Evolutionary conservation across 768 basidiomycete genomes (phyloP).

Genomic region (Suillus americanus): DNA sequence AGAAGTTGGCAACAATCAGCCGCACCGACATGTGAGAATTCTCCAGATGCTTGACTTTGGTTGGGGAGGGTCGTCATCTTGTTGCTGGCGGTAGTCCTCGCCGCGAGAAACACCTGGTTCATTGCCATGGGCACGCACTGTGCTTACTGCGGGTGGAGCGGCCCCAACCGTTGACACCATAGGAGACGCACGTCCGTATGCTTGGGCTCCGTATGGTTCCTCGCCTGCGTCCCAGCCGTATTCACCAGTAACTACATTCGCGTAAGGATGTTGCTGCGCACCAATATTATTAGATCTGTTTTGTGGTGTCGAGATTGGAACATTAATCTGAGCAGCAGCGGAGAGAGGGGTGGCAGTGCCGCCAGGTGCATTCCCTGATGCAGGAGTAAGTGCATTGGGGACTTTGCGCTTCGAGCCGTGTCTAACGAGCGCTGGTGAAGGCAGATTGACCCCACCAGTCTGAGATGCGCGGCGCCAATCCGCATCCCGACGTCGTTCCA

Average conservation of each 20-base stretch:
- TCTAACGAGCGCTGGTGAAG: conserved; percentile 78
- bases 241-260: conserved; percentile 58
- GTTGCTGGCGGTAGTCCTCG: conserved; percentile 55
- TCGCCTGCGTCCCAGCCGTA: conserved; percentile 47
- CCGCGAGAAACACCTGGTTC: conserved; percentile 66
- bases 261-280: conserved; percentile 66
- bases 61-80: conserved; percentile 48
- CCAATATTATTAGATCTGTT: conserved; percentile 43
- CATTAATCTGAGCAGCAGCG: conserved; percentile 70
- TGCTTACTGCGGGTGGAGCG: conserved; percentile 71
- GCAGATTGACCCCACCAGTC: conserved; percentile 52
- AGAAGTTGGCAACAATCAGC: conserved; percentile 33
- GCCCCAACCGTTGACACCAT: conserved; percentile 74
- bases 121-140: conserved; percentile 68
- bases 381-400: conserved; percentile 59
- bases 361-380: conserved; percentile 45
- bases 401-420: conserved; percentile 72
- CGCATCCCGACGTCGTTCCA: conserved; percentile 47
- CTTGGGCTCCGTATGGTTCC: conserved; percentile 57
- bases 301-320: conserved; percentile 59
- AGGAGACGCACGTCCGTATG: conserved; percentile 78
- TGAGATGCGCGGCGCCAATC: conserved; percentile 68
- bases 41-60: conserved; percentile 59
- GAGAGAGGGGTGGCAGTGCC: conserved; percentile 66
- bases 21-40: conserved; percentile 80